Conservation (phyloP, 805 yeast species). For the Suhomyces canberraensis region DNA sequence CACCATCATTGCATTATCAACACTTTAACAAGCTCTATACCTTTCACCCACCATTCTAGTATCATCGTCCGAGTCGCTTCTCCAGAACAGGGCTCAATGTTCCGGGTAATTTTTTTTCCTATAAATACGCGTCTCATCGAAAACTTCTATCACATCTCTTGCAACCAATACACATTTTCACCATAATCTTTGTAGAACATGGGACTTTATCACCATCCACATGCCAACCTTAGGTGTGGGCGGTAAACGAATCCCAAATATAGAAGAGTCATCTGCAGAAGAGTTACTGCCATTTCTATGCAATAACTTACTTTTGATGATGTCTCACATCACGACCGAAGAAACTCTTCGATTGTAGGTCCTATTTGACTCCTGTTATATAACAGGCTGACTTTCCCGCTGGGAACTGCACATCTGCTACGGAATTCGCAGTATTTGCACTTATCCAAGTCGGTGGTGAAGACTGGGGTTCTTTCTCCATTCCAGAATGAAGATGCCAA, state of each 20-base stretch:
- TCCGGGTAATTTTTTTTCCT: too few species aligned
- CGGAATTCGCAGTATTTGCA: constrained; percentile 58
- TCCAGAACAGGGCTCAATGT: too few species aligned
- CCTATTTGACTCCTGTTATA: not conserved
- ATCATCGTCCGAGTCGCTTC: too few species aligned
- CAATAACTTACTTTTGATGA: constrained; percentile 14
- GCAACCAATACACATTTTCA: too few species aligned
- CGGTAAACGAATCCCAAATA: constrained; percentile 61
- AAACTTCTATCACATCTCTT: too few species aligned
- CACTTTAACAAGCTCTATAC: too few species aligned
- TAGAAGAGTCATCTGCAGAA: constrained; percentile 14
- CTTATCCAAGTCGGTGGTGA: constrained; percentile 36
- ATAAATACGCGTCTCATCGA: too few species aligned
- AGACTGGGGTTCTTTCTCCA: constrained; percentile 51
- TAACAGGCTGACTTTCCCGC: not conserved
- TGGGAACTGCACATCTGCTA: constrained; percentile 13
- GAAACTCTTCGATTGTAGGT: not conserved
- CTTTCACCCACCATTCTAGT: too few species aligned
- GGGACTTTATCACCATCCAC: constrained; percentile 42
- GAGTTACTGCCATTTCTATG: constrained; percentile 9
- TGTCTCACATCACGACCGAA: constrained; percentile 8
- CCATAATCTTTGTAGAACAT: too few species aligned
- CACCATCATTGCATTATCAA: too few species aligned
- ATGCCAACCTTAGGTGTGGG: constrained; percentile 36
- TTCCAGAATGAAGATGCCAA: constrained; percentile 52